Evolutionary conservation across 495 filamentous ascomycete species (phyloP), one percentile per base, ranked within the genome.

Genomic region (Lasiosphaeria miniovina): DNA sequence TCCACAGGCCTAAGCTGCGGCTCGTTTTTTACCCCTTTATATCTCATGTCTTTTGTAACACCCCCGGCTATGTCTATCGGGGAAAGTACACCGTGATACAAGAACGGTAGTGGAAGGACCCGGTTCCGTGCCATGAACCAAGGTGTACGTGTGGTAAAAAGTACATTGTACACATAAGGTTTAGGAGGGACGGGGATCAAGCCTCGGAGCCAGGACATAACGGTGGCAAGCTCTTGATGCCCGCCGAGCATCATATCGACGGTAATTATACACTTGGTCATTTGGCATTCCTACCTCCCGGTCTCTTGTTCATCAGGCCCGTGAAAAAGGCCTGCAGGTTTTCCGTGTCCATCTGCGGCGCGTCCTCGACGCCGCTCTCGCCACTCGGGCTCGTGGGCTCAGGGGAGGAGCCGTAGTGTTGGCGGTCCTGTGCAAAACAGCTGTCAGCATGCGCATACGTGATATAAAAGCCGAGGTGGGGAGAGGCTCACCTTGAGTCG

Each of bases 401-500:
- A 7, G 74, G 64, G 31, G 74, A 70, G 7, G 73, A 64, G 51
- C 70, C 72, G 49, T 71, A 78, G 9, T 76, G 69, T 61, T 81
- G 77, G 15, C 77, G 77, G 45, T 81, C 77, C 78, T 81, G 38
- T 6, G 2, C 32, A 36, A 36, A n/a, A 36, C 9, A 8, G 17
- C 4, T 12, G 59, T 58, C 31, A 57, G 61, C n/a, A 31, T 52
- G 7, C 1, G 14, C 2, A 12, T 36, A 12, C 12, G 45, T 11
- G 52, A 4, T 14, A 35, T 34, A 45, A 1, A 31, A 17, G 14
- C 1, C 4, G 34, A 10, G 15, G 7, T 49, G 36, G 40, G 31
- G 10, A 31, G 3, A 36, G 36, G 67, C 76, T 64, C 75, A 94
- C 91, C 83, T 90, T 91, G 49, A 96, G 79, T 68, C 89, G 85